These are phyloP conservation scores for Coelastrella sp. DNA, from an alignment of 139 green algal genomes.

Conservation along the genomic window DNA sequence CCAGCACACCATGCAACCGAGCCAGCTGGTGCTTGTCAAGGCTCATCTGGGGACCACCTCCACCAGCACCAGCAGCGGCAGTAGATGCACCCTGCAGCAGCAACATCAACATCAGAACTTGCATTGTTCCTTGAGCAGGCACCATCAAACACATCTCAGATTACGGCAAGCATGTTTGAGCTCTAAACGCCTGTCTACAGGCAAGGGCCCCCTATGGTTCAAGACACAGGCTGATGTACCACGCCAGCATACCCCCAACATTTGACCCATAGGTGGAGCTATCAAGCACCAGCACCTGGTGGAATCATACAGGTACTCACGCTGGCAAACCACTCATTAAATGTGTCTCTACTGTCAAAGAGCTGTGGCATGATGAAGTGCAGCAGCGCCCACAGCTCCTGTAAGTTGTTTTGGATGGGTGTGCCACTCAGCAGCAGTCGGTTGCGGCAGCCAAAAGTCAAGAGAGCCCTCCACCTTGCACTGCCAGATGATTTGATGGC, in stretches of 20 bases:
- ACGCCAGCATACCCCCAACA: neutral
- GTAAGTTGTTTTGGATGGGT: slow-evolving; percentile 87
- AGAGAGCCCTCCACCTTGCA: slow-evolving; percentile 59
- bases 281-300: neutral
- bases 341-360: slow-evolving; percentile 87
- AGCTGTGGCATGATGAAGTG: slow-evolving; percentile 88
- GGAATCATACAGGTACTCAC: neutral
- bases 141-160: too few relatives aligned
- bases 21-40: slow-evolving; percentile 65
- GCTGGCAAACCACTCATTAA: slow-evolving; percentile 94
- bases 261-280: slow-evolving; percentile 44
- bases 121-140: neutral
- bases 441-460: slow-evolving; percentile 75
- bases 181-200: too few relatives aligned
- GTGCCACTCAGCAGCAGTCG: slow-evolving; percentile 81
- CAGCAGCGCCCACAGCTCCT: slow-evolving; percentile 82
- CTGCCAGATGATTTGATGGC: slow-evolving; percentile 69
- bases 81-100: slow-evolving; percentile 20
- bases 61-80: slow-evolving; percentile 14
- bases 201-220: too few relatives aligned
- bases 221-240: neutral
- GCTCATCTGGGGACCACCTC: slow-evolving; percentile 7
- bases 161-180: too few relatives aligned
- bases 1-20: slow-evolving; percentile 68
- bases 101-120: neutral